Evolutionary conservation across 768 basidiomycete species (phyloP).

Genomic region (Trametes meyenii): DNA sequence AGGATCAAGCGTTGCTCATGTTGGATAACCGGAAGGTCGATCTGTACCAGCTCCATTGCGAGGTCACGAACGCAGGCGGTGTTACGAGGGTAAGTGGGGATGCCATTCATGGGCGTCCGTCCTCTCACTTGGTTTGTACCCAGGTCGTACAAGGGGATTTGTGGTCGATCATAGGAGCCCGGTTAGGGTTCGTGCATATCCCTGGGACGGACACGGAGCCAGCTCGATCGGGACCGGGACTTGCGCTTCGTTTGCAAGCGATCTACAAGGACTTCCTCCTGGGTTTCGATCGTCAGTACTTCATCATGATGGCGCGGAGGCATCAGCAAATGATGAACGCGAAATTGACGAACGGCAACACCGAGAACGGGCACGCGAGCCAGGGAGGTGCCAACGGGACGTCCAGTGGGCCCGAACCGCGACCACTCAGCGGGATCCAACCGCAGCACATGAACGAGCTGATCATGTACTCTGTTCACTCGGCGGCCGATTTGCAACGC

Average conservation of each 20-base stretch:
- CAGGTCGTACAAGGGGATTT: conserved; percentile 41
- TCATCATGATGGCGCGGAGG: background rate
- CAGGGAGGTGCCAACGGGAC: background rate
- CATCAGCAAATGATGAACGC: background rate
- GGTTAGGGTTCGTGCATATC: conserved; percentile 66
- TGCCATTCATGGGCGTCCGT: background rate
- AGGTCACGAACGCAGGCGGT: conserved; percentile 65
- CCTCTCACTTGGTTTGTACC: background rate
- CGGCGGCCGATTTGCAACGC: conserved; percentile 54
- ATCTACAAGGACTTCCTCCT: conserved; percentile 62
- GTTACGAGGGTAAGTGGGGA: conserved; percentile 42
- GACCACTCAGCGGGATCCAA: conserved; percentile 21
- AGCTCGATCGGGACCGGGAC: conserved; percentile 60
- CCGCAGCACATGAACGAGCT: conserved; percentile 47
- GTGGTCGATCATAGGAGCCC: conserved; percentile 71
- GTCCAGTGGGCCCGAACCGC: background rate
- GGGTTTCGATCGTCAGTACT: conserved; percentile 52
- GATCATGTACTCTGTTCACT: conserved; percentile 49
- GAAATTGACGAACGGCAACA: background rate
- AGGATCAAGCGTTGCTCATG: conserved; percentile 45
- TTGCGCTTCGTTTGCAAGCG: conserved; percentile 60
- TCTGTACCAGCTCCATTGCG: conserved; percentile 56
- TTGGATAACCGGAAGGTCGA: conserved; percentile 63
- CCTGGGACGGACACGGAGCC: conserved; percentile 64
- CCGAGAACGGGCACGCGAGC: background rate